Conservation (phyloP, 768 basidiomycete genomes). For the Amyloporia xantha region DNA sequence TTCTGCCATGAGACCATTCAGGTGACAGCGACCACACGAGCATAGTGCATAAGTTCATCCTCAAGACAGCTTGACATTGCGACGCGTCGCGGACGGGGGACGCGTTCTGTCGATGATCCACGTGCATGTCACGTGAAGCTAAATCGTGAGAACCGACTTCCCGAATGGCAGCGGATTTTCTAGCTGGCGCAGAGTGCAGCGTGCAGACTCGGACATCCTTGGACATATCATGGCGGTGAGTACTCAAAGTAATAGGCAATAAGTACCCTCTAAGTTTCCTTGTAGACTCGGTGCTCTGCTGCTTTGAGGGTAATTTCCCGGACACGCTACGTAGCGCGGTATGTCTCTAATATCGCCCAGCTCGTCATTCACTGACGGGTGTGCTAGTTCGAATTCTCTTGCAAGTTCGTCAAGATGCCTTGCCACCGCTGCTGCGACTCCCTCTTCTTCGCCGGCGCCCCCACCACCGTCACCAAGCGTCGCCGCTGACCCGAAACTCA, state of each 20-base stretch:
- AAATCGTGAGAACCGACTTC: neutral
- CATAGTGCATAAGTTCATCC: too few relatives aligned
- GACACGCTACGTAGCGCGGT: constrained; percentile 20
- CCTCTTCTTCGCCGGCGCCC: constrained; percentile 32
- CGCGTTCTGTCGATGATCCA: too few relatives aligned
- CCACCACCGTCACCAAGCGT: constrained; percentile 38
- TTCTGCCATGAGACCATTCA: too few relatives aligned
- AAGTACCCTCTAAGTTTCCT: neutral
- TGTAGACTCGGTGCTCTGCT: constrained; percentile 22
- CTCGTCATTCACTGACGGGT: neutral
- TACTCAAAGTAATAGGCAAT: neutral
- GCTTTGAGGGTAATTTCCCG: constrained; percentile 20
- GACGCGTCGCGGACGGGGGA: too few relatives aligned
- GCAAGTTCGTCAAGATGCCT: constrained; percentile 41
- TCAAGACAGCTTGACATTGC: too few relatives aligned
- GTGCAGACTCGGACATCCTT: constrained; percentile 1
- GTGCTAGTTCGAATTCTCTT: constrained; percentile 14
- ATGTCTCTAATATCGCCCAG: constrained; percentile 5
- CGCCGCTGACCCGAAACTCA: constrained; percentile 56
- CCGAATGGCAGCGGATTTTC: constrained; percentile 11
- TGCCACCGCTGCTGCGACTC: constrained; percentile 47
- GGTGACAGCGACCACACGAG: too few relatives aligned
- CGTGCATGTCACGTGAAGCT: constrained; percentile 1
- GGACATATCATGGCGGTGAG: constrained; percentile 22
- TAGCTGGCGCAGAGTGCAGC: constrained; percentile 4